phyloP scores from a whole-genome alignment of 1,284 basidiomycete species.

The Pseudozyma hubeiensis region DNA sequence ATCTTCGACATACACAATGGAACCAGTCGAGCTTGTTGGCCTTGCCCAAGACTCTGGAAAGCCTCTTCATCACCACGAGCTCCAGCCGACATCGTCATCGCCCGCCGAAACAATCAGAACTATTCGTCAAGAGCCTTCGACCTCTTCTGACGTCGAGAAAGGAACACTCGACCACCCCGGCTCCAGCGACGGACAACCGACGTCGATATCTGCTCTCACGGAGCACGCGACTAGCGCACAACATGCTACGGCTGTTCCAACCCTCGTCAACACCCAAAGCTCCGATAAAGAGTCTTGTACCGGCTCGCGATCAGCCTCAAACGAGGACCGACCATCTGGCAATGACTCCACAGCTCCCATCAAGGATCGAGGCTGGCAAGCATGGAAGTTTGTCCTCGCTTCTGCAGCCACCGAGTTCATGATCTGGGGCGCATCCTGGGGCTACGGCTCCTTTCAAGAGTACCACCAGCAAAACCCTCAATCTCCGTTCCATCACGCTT shows the following conservation, averaged over 20 bases:
- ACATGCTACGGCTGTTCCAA: too few relatives aligned
- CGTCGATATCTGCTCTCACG: background rate
- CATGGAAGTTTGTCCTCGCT: constrained; percentile 43
- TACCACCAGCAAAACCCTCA: constrained; percentile 53
- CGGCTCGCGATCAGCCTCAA: background rate
- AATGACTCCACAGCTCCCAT: background rate
- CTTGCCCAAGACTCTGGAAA: constrained; percentile 19
- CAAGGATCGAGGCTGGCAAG: constrained; percentile 38
- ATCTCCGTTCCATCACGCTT: constrained; percentile 50
- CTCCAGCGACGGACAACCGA: background rate
- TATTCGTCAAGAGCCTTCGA: background rate
- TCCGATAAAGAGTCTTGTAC: too few relatives aligned
- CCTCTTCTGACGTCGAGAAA: constrained; percentile 2
- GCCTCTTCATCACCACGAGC: background rate
- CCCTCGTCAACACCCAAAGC: too few relatives aligned
- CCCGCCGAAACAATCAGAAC: background rate
- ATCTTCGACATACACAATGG: constrained; percentile 10
- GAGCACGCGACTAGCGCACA: too few relatives aligned
- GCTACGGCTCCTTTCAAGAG: constrained; percentile 64
- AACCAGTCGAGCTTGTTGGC: constrained; percentile 20
- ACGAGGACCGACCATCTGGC: background rate
- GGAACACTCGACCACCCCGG: background rate
- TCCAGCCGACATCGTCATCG: background rate
- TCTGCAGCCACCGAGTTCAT: constrained; percentile 46
- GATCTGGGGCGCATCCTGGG: constrained; percentile 53